Evolutionary conservation across 129 eudicot genomes (phyloP).

Genomic region (Artemisia annua): DNA sequence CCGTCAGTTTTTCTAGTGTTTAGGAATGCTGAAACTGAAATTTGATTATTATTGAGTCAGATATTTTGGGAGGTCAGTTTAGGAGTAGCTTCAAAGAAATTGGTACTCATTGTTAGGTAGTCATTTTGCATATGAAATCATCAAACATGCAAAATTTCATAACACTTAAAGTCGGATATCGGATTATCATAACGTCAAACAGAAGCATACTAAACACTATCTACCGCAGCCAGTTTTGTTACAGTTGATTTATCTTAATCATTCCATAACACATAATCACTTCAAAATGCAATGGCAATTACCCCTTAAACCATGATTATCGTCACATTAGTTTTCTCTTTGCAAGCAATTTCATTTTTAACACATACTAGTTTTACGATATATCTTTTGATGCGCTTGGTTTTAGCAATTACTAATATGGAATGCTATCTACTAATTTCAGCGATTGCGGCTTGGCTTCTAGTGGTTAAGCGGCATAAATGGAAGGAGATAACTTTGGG

Average conservation of each 20-base stretch:
- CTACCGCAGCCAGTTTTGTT: too few species aligned
- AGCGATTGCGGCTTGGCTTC: constrained; percentile 41
- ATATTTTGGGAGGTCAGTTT: too few species aligned
- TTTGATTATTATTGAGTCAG: too few species aligned
- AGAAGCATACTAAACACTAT: too few species aligned
- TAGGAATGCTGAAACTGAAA: too few species aligned
- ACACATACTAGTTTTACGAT: constrained; percentile 1
- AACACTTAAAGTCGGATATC: too few species aligned
- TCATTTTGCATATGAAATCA: too few species aligned
- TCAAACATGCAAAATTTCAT: too few species aligned
- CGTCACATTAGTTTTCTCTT: neutral
- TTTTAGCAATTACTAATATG: constrained; percentile 28
- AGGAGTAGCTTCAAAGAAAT: neutral
- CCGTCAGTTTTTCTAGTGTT: too few species aligned
- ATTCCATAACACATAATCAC: neutral
- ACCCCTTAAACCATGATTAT: neutral
- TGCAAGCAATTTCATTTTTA: neutral
- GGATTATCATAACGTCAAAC: too few species aligned
- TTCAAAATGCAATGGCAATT: too few species aligned
- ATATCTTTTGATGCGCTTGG: constrained; percentile 9
- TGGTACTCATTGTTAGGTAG: neutral
- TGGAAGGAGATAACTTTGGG: constrained; percentile 50
- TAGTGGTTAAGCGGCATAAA: constrained; percentile 45
- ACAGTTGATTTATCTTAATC: neutral
- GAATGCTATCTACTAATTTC: constrained; percentile 15